Base-by-base conservation (phyloP, 345 rosid genomes). In the Passiflora organensis region DNA sequence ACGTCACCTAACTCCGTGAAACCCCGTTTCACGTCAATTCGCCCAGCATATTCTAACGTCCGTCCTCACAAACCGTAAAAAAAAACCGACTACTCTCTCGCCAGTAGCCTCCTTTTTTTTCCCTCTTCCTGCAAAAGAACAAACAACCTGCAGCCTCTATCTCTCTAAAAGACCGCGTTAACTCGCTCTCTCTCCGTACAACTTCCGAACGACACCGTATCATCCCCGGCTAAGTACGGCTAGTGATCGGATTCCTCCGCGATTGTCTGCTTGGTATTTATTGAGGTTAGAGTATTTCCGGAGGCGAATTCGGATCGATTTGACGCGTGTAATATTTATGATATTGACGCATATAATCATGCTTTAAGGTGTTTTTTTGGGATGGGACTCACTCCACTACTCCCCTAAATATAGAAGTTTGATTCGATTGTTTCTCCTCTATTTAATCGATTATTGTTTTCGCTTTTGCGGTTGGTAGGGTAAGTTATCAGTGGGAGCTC, bases 81-180 rank as follows among this genome's bases (percentile, higher is more conserved):
- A n/a, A n/a, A n/a, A n/a, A n/a, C n/a, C n/a, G n/a, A n/a, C n/a
- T n/a, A n/a, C n/a, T n/a, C n/a, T n/a, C n/a, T n/a, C n/a, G n/a
- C n/a, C n/a, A n/a, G n/a, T n/a, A n/a, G n/a, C n/a, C n/a, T n/a
- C n/a, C n/a, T n/a, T n/a, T n/a, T n/a, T n/a, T n/a, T n/a, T n/a
- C n/a, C n/a, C n/a, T n/a, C n/a, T n/a, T n/a, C n/a, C n/a, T n/a
- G n/a, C n/a, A n/a, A n/a, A n/a, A n/a, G n/a, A 8, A 55, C 71
- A 81, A 81, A 86, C 84, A 76, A 81, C 77, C 63, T 59, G n/a
- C n/a, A n/a, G n/a, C n/a, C n/a, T n/a, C n/a, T n/a, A 77, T 43
- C 70, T 67, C 69, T 10, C 53, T 65, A 41, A 13, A 13, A n/a
- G n/a, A n/a, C n/a, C 13, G n/a, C 43, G 13, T 23, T 51, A 59